These are phyloP conservation scores for Macadamia integrifolia DNA, from an alignment of 164 flowering plant species.

Conservation along the genomic window DNA sequence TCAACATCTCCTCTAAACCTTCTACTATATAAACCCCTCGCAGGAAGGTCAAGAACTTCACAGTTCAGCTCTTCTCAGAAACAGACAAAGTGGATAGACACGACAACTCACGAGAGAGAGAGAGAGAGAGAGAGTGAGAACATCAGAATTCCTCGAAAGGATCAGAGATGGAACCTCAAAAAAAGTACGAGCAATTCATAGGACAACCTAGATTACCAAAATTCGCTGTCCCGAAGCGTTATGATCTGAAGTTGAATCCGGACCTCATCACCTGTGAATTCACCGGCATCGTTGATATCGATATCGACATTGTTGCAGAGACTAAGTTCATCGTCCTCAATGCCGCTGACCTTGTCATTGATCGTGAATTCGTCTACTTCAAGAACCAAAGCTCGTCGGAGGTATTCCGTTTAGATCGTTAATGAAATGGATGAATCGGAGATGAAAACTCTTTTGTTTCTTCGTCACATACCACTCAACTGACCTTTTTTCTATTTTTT, in stretches of 20 bases:
- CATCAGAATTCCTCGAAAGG: no score
- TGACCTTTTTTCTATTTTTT: not conserved
- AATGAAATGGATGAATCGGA: not conserved
- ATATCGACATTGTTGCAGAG: constrained; percentile 23
- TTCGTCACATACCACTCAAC: not conserved
- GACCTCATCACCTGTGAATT: constrained; percentile 57
- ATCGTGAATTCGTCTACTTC: constrained; percentile 23
- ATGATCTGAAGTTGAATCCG: constrained; percentile 53
- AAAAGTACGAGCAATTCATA: constrained; percentile 39
- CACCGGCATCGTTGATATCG: constrained; percentile 41
- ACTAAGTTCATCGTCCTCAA: constrained; percentile 64
- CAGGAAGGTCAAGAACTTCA: no score
- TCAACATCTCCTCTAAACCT: no score
- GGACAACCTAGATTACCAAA: constrained; percentile 51
- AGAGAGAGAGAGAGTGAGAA: not conserved
- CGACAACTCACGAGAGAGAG: not conserved
- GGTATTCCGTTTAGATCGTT: not conserved
- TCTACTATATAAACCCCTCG: no score
- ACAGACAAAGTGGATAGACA: no score
- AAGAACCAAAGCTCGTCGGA: not conserved
- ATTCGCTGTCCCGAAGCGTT: constrained; percentile 53
- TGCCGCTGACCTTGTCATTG: constrained; percentile 44
- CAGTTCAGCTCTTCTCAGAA: no score
- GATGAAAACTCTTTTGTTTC: not conserved
- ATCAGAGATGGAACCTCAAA: not conserved